Conservation (phyloP, 2,329 filamentous ascomycete species). For the Fusarium duplospermum region DNA sequence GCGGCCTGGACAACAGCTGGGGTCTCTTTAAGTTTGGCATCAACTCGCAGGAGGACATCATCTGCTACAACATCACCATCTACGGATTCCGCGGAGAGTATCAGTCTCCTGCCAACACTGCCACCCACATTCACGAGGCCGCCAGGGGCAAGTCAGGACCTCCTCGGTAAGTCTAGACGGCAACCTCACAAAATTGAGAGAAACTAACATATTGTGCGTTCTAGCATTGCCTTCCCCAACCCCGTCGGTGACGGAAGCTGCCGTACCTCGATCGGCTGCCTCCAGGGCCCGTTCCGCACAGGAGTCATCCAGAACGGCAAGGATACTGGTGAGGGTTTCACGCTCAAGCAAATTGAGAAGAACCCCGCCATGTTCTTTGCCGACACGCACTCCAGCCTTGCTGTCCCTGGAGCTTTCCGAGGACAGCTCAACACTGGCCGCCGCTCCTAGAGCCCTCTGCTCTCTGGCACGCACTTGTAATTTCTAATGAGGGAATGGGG, state of each 20-base stretch:
- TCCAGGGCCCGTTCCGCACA: conserved; percentile 51
- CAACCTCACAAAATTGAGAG: background rate
- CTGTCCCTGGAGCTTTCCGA: conserved; percentile 62
- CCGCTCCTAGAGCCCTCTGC: conserved; percentile 14
- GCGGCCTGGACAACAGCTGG: conserved; percentile 56
- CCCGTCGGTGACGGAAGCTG: conserved; percentile 52
- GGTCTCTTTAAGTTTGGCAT: conserved; percentile 66
- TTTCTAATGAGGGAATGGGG: background rate
- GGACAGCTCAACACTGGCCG: conserved; percentile 56
- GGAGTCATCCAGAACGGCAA: conserved; percentile 45
- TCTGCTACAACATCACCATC: conserved; percentile 64
- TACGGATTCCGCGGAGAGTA: conserved; percentile 62
- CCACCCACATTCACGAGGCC: conserved; percentile 67
- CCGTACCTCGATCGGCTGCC: conserved; percentile 55
- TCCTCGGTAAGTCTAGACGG: conserved; percentile 51
- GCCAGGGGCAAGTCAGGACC: conserved; percentile 59
- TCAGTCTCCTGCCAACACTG: conserved; percentile 60
- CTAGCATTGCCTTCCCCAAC: conserved; percentile 61
- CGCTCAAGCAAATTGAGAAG: conserved; percentile 61
- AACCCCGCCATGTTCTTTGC: conserved; percentile 64
- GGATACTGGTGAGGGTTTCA: conserved; percentile 57
- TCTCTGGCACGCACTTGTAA: background rate
- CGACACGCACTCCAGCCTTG: conserved; percentile 63
- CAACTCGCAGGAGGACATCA: conserved; percentile 57
- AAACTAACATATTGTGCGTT: background rate